phyloP scores from a whole-genome alignment of 495 filamentous ascomycete genomes.

The Neurospora sp. region DNA sequence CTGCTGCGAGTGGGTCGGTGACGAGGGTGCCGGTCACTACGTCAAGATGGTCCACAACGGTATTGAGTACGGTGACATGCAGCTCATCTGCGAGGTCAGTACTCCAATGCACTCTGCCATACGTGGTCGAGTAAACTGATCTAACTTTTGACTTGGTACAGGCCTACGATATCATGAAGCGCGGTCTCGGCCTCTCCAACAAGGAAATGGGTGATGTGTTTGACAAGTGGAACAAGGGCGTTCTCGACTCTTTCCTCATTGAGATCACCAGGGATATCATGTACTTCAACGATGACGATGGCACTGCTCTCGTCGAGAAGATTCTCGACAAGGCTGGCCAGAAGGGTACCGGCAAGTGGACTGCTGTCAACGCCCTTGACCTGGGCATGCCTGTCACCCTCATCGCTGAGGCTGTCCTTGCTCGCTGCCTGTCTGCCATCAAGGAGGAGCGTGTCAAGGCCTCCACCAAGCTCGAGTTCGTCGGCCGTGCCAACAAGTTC shows the following conservation, averaged over 20 bases:
- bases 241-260: conserved; percentile 97
- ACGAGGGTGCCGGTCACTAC: conserved; percentile 98
- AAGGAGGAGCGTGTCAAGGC: conserved; percentile 89
- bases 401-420: conserved; percentile 94
- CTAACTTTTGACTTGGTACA: conserved; percentile 24
- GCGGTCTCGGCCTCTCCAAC: conserved; percentile 69
- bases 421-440: conserved; percentile 85
- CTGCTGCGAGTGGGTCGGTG: conserved; percentile 99
- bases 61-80: conserved; percentile 99
- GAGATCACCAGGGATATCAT: conserved; percentile 98
- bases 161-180: conserved; percentile 99
- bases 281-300: conserved; percentile 92
- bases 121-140: not conserved
- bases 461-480: conserved; percentile 57
- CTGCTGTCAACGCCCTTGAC: conserved; percentile 96
- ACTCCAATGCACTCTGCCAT: not conserved
- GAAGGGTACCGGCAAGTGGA: conserved; percentile 99
- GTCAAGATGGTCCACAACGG: conserved; percentile 99
- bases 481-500: conserved; percentile 69
- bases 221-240: conserved; percentile 94
- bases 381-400: conserved; percentile 98
- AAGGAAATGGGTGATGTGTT: conserved; percentile 96
- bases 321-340: conserved; percentile 97
- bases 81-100: conserved; percentile 93
- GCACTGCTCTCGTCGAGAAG: conserved; percentile 86